Base-by-base conservation (phyloP, 2,329 filamentous ascomycete genomes). In the Cladophialophora psammophila region DNA sequence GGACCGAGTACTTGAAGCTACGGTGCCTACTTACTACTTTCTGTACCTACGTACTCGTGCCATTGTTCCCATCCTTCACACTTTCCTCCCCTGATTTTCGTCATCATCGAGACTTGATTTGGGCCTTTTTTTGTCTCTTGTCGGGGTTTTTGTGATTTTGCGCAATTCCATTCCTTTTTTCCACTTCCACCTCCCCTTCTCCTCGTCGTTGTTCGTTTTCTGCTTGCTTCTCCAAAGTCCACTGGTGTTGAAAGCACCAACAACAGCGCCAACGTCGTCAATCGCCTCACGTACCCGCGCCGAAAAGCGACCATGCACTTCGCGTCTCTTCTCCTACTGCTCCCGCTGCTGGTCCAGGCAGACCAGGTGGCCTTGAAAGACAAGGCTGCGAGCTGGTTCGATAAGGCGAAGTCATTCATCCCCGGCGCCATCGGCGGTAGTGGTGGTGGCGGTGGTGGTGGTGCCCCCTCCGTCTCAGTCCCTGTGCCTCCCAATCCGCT, bases 331-430 rank as follows among this genome's bases (percentile, higher is more conserved):
- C 75, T 86, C 71, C 78, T 88, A 31, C 64, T 70, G 4, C 59
- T 61, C 2, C 57, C 65, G 5, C 52, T 66, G 35, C 54, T 68
- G 70, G 77, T 80, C 67, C 78, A 79, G 72, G 79, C 65, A 20
- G 82, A 87, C 73, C 87, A 89, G 76, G 77, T 85, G 48, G 86
- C 87, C 38, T 79, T 84, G 62, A 75, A 71, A 50, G 80, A 82
- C 45, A 79, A 78, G 66, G 76, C 82, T 36, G 77, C 80, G 72
- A 80, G 77, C 56, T 83, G 81, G 81, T 78, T 84, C 73, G 76
- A 82, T 70, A 81, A 81, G 79, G 86, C 85, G 64, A 86, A 85
- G 71, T 80, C 81, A 59, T 84, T 82, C 69, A 79, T 88, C 71
- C 82, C 85, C n/a, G 83, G 84, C 58, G 81, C 82, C 42, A 3